These are phyloP conservation scores for Geotrichum reessii DNA, from an alignment of 1,139 yeast genomes.

Conservation along the genomic window DNA sequence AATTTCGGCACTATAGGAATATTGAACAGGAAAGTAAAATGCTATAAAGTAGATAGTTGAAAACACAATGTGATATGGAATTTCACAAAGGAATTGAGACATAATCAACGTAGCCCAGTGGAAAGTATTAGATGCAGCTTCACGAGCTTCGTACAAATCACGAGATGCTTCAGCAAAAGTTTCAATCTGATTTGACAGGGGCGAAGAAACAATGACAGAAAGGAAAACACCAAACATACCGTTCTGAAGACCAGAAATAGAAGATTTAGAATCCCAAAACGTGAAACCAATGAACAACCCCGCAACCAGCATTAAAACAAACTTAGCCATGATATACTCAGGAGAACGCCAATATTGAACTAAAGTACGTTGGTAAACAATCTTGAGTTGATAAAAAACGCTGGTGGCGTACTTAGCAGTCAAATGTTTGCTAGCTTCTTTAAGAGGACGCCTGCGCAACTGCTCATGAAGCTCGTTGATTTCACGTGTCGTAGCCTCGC, in stretches of 20 bases:
- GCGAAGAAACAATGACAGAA: conserved; percentile 47
- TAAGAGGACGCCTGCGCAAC: too few species aligned
- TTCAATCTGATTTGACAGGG: conserved; percentile 53
- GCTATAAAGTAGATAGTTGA: conserved; percentile 50
- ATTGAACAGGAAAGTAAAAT: conserved; percentile 52
- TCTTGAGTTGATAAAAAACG: conserved; percentile 34
- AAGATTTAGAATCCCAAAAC: conserved; percentile 47
- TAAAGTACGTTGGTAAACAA: conserved; percentile 36
- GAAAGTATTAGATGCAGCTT: conserved; percentile 57
- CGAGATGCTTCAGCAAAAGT: conserved; percentile 51
- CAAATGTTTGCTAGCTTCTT: too few species aligned
- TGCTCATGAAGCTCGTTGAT: too few species aligned
- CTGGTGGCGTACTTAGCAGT: conserved; percentile 24
- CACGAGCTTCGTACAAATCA: conserved; percentile 57
- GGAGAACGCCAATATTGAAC: conserved; percentile 42
- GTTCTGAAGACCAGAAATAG: conserved; percentile 48
- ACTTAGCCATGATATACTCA: conserved; percentile 20
- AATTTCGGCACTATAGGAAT: conserved; percentile 9
- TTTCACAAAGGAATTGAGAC: conserved; percentile 46
- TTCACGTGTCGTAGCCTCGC: conserved; percentile 21
- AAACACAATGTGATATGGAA: conserved; percentile 51
- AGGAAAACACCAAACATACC: conserved; percentile 49
- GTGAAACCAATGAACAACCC: conserved; percentile 54
- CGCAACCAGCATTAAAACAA: conserved; percentile 30
- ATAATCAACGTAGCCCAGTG: conserved; percentile 56